A percentile compares a stretch with the other conserved stretches of the same genome.
Conservation (phyloP, 164 flowering plant genomes). For the Chimonanthus salicifolius region DNA sequence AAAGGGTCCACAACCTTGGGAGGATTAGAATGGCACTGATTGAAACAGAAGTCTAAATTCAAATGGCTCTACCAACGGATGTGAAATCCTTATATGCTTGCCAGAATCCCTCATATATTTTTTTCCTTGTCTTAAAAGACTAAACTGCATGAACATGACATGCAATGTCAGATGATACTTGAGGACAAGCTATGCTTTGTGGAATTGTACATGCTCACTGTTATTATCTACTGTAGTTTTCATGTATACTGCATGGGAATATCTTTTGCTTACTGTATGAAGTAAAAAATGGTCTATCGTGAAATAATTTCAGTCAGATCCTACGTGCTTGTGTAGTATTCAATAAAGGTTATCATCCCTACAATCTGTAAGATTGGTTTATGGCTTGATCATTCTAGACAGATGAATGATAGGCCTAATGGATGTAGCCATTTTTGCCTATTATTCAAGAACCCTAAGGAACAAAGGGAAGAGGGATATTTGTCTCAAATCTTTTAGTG, state of each 20-base stretch:
- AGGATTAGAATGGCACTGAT: constrained; percentile 77
- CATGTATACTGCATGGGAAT: background rate
- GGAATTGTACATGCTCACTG: background rate
- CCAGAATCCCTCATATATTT: background rate
- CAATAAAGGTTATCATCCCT: background rate
- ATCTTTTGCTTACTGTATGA: background rate
- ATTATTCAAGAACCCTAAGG: too few species aligned
- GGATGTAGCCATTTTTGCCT: background rate
- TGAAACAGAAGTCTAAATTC: background rate
- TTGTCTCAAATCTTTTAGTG: too few species aligned
- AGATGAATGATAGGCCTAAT: background rate
- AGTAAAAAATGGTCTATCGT: background rate
- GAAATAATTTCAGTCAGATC: background rate
- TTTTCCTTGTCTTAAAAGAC: background rate
- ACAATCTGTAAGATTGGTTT: background rate
- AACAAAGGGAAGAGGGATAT: too few species aligned
- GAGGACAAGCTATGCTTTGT: background rate
- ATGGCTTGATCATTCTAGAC: background rate
- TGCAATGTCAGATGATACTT: too few species aligned
- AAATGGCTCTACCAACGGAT: background rate
- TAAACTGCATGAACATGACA: background rate
- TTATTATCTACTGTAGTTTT: background rate
- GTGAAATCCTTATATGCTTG: background rate
- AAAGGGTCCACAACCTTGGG: constrained; percentile 79
- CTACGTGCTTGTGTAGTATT: background rate